These are phyloP conservation scores for Boletus rubroflammeus DNA, from an alignment of 768 basidiomycete genomes.

Conservation along the genomic window DNA sequence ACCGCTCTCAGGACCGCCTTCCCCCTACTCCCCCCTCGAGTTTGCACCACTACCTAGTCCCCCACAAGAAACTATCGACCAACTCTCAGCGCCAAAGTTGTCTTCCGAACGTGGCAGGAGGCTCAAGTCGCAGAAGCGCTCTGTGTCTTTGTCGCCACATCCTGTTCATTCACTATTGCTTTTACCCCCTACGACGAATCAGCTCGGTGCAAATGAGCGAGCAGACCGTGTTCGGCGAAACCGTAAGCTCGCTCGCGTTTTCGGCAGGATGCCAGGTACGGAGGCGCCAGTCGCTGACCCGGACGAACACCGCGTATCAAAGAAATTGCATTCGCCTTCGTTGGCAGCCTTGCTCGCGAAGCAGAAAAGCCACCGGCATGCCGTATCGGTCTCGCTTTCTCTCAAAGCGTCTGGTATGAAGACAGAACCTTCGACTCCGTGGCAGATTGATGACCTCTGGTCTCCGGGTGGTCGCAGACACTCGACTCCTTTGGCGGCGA, in stretches of 20 bases:
- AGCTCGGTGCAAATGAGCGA: slow-evolving; percentile 60
- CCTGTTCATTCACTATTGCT: slow-evolving; percentile 12
- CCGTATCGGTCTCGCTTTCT: slow-evolving; percentile 29
- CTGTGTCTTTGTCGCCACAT: slow-evolving; percentile 29
- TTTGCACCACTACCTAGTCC: slow-evolving; percentile 24
- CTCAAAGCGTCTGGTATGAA: slow-evolving; percentile 16
- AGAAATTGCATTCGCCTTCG: slow-evolving; percentile 23
- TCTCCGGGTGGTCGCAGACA: slow-evolving; percentile 42
- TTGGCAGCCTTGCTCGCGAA: slow-evolving; percentile 30
- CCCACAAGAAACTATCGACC: slow-evolving; percentile 12
- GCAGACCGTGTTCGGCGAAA: slow-evolving; percentile 69
- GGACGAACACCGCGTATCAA: slow-evolving; percentile 25
- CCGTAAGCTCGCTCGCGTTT: slow-evolving; percentile 77
- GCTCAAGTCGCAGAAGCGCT: slow-evolving; percentile 23
- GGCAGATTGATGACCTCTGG: slow-evolving; percentile 35
- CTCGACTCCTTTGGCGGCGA: slow-evolving; percentile 52
- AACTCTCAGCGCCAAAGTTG: slow-evolving; percentile 47
- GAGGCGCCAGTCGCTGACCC: slow-evolving; percentile 30
- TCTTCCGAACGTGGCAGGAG: slow-evolving; percentile 35
- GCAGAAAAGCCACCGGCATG: slow-evolving; percentile 30
- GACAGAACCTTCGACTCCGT: slow-evolving; percentile 27
- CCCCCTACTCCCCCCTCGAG: slow-evolving; percentile 31
- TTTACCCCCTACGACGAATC: slow-evolving; percentile 65
- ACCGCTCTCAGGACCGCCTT: slow-evolving; percentile 23
- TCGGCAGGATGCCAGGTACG: slow-evolving; percentile 61